Conservation (phyloP, 2,329 filamentous ascomycete species). For the Escovopsis sp. region DNA sequence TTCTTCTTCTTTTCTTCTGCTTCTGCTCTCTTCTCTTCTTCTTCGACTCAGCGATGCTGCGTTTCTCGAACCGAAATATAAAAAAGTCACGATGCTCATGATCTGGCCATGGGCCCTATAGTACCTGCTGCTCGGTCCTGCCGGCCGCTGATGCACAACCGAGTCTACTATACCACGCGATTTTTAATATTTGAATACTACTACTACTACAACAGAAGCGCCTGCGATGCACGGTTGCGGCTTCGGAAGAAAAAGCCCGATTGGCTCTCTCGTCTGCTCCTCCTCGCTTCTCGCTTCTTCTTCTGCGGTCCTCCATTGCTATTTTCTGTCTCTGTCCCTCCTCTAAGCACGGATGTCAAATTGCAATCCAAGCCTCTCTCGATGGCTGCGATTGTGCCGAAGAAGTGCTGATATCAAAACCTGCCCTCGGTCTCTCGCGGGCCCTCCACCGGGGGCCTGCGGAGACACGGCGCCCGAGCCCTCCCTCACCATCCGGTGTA, state of each 20-base stretch:
- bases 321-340: too few species aligned
- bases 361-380: conserved; percentile 68
- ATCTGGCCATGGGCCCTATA: conserved; percentile 3
- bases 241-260: not conserved
- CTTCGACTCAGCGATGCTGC: too few species aligned
- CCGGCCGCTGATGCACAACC: conserved; percentile 4
- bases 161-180: too few species aligned
- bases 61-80: too few species aligned
- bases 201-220: not conserved
- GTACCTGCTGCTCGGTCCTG: conserved; percentile 3
- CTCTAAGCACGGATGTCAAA: conserved; percentile 94
- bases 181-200: conserved; percentile 3
- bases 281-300: not conserved
- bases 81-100: conserved; percentile 1
- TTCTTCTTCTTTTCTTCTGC: not conserved
- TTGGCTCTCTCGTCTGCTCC: not conserved
- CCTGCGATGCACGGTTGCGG: too few species aligned
- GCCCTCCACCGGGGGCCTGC: too few species aligned
- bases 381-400: conserved; percentile 94
- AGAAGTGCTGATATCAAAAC: conserved; percentile 88
- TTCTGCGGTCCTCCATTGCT: not conserved
- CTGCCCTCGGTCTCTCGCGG: conserved; percentile 12
- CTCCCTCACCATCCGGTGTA: too few species aligned
- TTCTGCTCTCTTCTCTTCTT: too few species aligned
- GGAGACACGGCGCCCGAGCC: too few species aligned